Evolutionary conservation across 1,139 yeast genomes (phyloP), one percentile per base, ranked within the genome.

Genomic region (Saccharomycopsis hybrid): DNA sequence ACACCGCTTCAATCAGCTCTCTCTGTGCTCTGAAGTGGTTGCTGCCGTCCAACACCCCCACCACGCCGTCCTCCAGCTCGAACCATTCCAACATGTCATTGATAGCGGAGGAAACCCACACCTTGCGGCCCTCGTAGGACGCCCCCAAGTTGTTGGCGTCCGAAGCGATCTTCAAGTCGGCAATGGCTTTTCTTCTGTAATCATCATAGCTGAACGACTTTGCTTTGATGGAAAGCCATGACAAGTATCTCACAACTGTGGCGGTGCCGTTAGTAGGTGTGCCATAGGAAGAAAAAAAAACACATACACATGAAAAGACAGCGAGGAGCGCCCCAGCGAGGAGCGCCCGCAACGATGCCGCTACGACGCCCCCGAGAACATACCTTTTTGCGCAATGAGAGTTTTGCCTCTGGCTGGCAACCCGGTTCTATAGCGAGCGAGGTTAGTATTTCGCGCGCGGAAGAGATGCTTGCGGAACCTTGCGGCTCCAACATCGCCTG

Each of bases 41-140:
- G 5, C 94, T 84, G 31, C 92, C 97, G 67, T 92, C 98, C 55
- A 90, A 74, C 8, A 92, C 86, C 0, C 96, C 97, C 42, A 92
- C 97, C 40, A 83, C 85, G 4, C 96, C 96, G 51, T 80, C 76
- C 54, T 85, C 89, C 32, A 82, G 79, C 38, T 73, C 72, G 62
- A 87, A 88, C 97, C 97, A 92, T 44, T 75, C 69, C 77, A 90
- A 75, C 86, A 92, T 85, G 59, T 88, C 97, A n/a, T 69, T 63
- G 44, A 87, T 74, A 1, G 97, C 96, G 46, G 68, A 66, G 46
- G 78, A 51, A 72, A 74, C 54, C 96, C 75, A 78, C 72, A 52
- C 74, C 68, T 61, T 74, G 70, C 11, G 89, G 92, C 51, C 79
- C 82, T 44, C 31, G 11, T 27, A 32, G 11, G 37, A 43, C 5